phyloP scores from a whole-genome alignment of 257 asterid genomes.

The Eucommia ulmoides region DNA sequence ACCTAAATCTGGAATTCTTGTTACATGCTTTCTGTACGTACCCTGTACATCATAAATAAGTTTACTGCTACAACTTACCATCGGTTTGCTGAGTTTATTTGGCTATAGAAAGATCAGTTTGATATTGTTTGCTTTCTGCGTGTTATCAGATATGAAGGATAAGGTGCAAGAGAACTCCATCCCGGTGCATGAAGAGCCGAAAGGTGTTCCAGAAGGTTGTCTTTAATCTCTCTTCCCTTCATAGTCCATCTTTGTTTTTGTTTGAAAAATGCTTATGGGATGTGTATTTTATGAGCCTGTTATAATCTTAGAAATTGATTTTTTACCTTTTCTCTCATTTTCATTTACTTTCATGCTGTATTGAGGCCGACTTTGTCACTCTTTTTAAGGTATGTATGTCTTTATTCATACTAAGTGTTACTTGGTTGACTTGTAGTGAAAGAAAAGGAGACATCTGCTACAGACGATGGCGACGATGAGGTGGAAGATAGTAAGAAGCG shows the following conservation, averaged over 20 bases:
- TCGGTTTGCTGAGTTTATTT: too few species aligned
- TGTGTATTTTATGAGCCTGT: neutral
- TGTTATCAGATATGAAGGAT: slow-evolving; percentile 15
- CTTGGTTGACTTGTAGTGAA: slow-evolving; percentile 19
- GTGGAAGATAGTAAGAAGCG: slow-evolving; percentile 43
- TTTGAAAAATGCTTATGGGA: slow-evolving; percentile 2
- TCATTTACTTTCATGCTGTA: neutral
- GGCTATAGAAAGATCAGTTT: neutral
- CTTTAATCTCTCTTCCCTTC: slow-evolving; percentile 1
- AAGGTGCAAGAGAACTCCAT: slow-evolving; percentile 10
- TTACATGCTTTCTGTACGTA: neutral
- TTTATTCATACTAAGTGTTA: neutral
- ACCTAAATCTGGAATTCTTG: neutral
- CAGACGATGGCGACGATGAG: slow-evolving; percentile 36
- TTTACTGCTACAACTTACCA: neutral
- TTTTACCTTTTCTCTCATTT: neutral
- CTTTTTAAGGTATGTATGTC: neutral
- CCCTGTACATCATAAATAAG: neutral
- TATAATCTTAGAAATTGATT: neutral
- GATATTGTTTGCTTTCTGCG: neutral
- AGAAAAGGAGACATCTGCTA: slow-evolving; percentile 30
- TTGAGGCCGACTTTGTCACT: neutral
- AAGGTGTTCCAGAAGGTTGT: slow-evolving; percentile 25
- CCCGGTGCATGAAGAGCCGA: slow-evolving; percentile 18
- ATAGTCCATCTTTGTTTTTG: neutral